phyloP scores from a whole-genome alignment of 2,329 filamentous ascomycete species.

The Diaporthe destruens region DNA sequence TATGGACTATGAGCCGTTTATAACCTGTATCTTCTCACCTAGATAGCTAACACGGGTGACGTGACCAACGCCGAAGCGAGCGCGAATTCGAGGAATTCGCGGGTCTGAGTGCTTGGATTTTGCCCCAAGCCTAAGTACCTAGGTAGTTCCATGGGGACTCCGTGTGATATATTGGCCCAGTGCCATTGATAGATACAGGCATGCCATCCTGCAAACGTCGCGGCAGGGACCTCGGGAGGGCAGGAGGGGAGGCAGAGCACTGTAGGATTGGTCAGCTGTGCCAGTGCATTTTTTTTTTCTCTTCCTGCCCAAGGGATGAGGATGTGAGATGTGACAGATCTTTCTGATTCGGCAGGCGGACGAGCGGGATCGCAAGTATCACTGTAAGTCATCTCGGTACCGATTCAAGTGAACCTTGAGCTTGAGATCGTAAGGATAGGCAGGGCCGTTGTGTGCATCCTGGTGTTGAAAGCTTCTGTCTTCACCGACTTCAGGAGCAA shows the following conservation, averaged over 20 bases:
- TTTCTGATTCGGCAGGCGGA: conserved; percentile 29
- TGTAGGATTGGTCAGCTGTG: conserved; percentile 26
- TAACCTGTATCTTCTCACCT: too few relatives aligned
- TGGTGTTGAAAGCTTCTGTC: not conserved
- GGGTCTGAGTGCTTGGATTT: too few relatives aligned
- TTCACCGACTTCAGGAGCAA: not conserved
- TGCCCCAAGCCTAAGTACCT: too few relatives aligned
- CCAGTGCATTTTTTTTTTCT: conserved; percentile 14
- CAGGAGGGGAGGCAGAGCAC: not conserved
- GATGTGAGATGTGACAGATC: conserved; percentile 29
- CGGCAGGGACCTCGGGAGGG: too few relatives aligned
- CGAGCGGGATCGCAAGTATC: conserved; percentile 30
- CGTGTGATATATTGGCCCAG: too few relatives aligned
- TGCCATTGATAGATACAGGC: not conserved
- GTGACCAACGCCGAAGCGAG: too few relatives aligned
- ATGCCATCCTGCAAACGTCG: not conserved
- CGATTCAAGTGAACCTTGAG: conserved; percentile 11
- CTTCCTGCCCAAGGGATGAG: conserved; percentile 15
- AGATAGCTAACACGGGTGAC: too few relatives aligned
- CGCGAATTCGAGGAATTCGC: too few relatives aligned
- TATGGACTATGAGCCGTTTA: not conserved
- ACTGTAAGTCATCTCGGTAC: conserved; percentile 33
- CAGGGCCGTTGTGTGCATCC: not conserved
- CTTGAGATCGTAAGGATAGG: conserved; percentile 1
- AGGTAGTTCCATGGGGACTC: too few relatives aligned